A percentile compares a stretch with the other conserved stretches of the same genome.
phyloP scores from a whole-genome alignment of 2,329 filamentous ascomycete species.

The Botryosphaeria agaves region DNA sequence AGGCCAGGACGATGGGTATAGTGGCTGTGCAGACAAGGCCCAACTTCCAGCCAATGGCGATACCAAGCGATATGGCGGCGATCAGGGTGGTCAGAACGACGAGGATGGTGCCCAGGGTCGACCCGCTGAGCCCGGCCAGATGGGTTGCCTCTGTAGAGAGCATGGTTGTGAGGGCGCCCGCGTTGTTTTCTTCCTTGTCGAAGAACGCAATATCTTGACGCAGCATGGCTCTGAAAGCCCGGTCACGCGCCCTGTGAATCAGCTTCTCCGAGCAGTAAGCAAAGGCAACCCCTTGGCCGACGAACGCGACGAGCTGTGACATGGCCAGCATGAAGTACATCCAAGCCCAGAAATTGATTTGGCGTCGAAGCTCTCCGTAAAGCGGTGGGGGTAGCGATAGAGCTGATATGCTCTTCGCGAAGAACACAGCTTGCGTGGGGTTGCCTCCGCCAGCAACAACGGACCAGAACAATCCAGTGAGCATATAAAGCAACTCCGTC shows the following conservation, averaged over 20 bases:
- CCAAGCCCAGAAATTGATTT: slow-evolving; percentile 70
- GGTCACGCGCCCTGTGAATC: slow-evolving; percentile 65
- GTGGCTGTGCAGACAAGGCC: slow-evolving; percentile 66
- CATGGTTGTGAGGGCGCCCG: slow-evolving; percentile 76
- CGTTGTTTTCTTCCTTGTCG: slow-evolving; percentile 74
- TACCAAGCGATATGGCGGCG: slow-evolving; percentile 49
- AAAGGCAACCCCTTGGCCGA: slow-evolving; percentile 54
- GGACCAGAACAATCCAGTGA: slow-evolving; percentile 54
- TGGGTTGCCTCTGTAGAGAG: slow-evolving; percentile 81
- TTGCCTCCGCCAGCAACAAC: slow-evolving; percentile 69
- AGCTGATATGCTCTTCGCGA: slow-evolving; percentile 70
- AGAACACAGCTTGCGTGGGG: slow-evolving; percentile 62
- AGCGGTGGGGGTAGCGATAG: slow-evolving; percentile 40
- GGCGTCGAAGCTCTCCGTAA: slow-evolving; percentile 41
- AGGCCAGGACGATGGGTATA: slow-evolving; percentile 59
- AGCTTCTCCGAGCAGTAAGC: slow-evolving; percentile 77
- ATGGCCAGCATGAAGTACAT: slow-evolving; percentile 81
- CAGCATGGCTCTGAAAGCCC: slow-evolving; percentile 71
- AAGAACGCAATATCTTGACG: slow-evolving; percentile 90
- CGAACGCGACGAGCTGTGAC: slow-evolving; percentile 52
- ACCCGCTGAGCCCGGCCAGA: slow-evolving; percentile 72
- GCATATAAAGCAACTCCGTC: slow-evolving; percentile 53
- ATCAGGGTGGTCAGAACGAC: slow-evolving; percentile 67
- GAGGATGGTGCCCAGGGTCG: slow-evolving; percentile 72
- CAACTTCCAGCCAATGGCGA: slow-evolving; percentile 77